These are phyloP conservation scores for Westerdykella ornata DNA, from an alignment of 2,329 filamentous ascomycete species.

Conservation along the genomic window DNA sequence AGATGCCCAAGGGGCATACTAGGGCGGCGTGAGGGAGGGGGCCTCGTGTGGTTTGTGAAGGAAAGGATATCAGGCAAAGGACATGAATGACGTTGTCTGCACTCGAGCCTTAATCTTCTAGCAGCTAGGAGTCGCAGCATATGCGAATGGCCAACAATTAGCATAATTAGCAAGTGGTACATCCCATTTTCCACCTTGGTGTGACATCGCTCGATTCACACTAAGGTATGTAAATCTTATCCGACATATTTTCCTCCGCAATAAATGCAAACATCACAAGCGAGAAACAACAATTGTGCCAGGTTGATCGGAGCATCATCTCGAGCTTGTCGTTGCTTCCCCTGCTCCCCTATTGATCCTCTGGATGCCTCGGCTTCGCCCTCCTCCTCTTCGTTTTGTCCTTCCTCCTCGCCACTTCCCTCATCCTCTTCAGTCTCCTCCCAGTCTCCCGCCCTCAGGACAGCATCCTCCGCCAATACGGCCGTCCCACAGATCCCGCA, in stretches of 20 bases:
- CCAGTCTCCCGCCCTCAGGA: slow-evolving; percentile 7
- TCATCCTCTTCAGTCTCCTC: slow-evolving; percentile 1
- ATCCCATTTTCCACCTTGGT: no score
- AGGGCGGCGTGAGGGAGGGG: not conserved
- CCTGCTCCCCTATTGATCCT: not conserved
- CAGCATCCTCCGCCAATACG: slow-evolving; percentile 43
- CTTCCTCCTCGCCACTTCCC: slow-evolving; percentile 3
- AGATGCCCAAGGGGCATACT: slow-evolving; percentile 56
- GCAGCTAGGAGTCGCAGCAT: no score
- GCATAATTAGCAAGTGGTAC: no score
- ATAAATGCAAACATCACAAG: slow-evolving; percentile 35
- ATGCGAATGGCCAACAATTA: no score
- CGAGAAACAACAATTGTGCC: slow-evolving; percentile 26
- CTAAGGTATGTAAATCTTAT: slow-evolving; percentile 6
- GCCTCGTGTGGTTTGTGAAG: not conserved
- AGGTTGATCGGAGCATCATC: slow-evolving; percentile 15
- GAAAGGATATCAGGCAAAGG: no score
- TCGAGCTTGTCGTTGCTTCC: not conserved
- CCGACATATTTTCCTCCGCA: slow-evolving; percentile 34
- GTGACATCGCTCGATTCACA: not conserved
- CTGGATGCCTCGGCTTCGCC: not conserved
- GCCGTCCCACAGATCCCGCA: slow-evolving; percentile 49
- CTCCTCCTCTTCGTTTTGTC: not conserved
- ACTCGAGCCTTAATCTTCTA: no score
- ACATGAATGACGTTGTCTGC: no score